These are phyloP conservation scores for Amanita exitialis DNA, from an alignment of 768 basidiomycete genomes.

Conservation along the genomic window DNA sequence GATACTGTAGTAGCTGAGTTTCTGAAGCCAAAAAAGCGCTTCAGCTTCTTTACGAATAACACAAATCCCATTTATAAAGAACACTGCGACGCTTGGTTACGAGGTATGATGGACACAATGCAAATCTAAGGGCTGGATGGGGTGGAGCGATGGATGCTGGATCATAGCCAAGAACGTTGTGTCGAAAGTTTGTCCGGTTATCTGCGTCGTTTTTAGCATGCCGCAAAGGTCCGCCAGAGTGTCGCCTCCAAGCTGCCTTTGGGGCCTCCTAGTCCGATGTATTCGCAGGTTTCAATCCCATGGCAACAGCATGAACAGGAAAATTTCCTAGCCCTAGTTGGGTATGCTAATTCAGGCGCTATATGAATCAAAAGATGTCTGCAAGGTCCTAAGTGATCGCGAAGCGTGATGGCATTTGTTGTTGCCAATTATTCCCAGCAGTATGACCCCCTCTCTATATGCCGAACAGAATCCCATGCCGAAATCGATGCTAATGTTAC, in stretches of 20 bases:
- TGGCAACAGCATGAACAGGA: neutral
- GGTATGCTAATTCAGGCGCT: neutral
- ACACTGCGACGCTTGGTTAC: neutral
- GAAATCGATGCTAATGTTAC: no score
- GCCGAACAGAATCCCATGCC: no score
- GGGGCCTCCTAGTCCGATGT: neutral
- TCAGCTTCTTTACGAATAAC: neutral
- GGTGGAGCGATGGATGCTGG: neutral
- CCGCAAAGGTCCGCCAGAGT: neutral
- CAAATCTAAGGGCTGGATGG: neutral
- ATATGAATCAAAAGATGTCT: neutral
- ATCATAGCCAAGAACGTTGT: neutral
- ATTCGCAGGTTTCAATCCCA: neutral
- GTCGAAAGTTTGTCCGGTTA: neutral
- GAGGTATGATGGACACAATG: neutral
- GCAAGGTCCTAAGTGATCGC: no score
- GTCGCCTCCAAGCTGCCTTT: neutral
- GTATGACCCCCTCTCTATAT: no score
- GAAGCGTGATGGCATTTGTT: no score
- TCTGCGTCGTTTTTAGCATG: neutral
- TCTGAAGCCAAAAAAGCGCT: neutral
- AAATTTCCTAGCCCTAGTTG: neutral
- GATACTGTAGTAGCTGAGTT: slow-evolving; percentile 5
- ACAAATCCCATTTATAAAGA: neutral
- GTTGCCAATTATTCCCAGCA: no score